These are phyloP conservation scores for Cladosporium cucumerinum DNA, from an alignment of 2,329 filamentous ascomycete species.

Conservation along the genomic window DNA sequence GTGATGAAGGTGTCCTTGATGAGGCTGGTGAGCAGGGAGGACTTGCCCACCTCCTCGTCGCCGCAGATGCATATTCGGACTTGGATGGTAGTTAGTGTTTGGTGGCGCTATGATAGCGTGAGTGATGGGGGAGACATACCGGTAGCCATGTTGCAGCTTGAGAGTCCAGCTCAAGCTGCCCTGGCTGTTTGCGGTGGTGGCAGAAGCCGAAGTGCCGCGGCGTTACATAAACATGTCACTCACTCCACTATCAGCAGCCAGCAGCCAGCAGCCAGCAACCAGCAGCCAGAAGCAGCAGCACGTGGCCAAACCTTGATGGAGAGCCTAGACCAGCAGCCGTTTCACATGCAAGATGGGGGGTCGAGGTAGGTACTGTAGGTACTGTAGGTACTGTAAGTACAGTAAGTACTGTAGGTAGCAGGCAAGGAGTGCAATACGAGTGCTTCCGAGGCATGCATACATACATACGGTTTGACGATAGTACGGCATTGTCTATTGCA, in stretches of 20 bases:
- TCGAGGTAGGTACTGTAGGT: too few species aligned
- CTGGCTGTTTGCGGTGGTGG: background rate
- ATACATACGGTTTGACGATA: background rate
- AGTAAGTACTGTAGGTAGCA: too few species aligned
- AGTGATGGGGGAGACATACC: background rate
- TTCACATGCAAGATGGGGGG: background rate
- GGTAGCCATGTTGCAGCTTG: conserved; percentile 15
- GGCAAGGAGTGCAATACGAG: background rate
- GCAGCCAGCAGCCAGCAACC: too few species aligned
- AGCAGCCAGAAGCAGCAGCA: too few species aligned
- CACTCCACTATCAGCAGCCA: background rate
- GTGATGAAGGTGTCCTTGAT: conserved; percentile 97
- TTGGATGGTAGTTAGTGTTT: conserved; percentile 25
- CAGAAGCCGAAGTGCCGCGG: background rate
- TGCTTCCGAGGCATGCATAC: background rate
- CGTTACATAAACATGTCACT: background rate
- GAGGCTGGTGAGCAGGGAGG: conserved; percentile 67
- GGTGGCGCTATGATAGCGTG: background rate
- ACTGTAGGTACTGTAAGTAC: too few species aligned
- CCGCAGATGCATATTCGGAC: conserved; percentile 96
- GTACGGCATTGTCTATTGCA: background rate
- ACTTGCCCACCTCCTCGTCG: conserved; percentile 93
- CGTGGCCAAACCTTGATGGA: conserved; percentile 1
- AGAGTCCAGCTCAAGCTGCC: background rate
- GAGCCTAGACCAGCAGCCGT: background rate